Evolutionary conservation across 2,329 filamentous ascomycete species (phyloP), one percentile per base, ranked within the genome.

Genomic region (Diplocarpon rosae): DNA sequence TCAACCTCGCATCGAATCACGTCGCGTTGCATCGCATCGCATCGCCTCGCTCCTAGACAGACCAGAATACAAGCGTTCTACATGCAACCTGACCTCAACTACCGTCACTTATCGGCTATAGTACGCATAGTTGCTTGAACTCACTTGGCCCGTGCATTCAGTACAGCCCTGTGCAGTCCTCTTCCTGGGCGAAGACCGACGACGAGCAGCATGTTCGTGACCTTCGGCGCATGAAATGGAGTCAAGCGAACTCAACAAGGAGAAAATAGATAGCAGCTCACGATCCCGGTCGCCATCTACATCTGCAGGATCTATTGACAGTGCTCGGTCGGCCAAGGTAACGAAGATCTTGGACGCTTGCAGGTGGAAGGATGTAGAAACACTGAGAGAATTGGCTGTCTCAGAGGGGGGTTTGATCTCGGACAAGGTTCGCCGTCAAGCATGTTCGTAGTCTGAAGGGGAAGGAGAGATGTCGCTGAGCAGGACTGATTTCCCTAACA

Each of bases 371-470:
- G 73, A 86, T 59, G 62, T 82, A 30, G 63, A 69, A 30, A 64
- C 65, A 35, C 69, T 88, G 44, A 69, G 73, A 48, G 57, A 58
- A 11, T 66, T 83, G 48, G 81, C 83, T 32, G 72, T 74, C 41
- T 76, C 77, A 1, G 65, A 69, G 42, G 82, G 79, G n/a, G 83
- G 83, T 14, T 72, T 87, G 50, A 59, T 86, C 45, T 72, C 70
- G 15, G 83, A 88, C 60, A 66, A 70, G 24, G 63, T 92, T 51
- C 81, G 89, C 53, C 75, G 76, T 58, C 67, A 70, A 63, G 87
- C 85, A 54, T 95, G 90, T 93, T 75, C 65, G 85, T 76, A 29
- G 50, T 38, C 45, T 52, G 33, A 13, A 33, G 24, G 45, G 20
- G 7, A 24, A 24, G 20, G 20, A 7, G 20, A 24, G 20, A 24